Evolutionary conservation across 495 filamentous ascomycete species (phyloP), one percentile per base, ranked within the genome.

Genomic region (Aspergillus ostianus): DNA sequence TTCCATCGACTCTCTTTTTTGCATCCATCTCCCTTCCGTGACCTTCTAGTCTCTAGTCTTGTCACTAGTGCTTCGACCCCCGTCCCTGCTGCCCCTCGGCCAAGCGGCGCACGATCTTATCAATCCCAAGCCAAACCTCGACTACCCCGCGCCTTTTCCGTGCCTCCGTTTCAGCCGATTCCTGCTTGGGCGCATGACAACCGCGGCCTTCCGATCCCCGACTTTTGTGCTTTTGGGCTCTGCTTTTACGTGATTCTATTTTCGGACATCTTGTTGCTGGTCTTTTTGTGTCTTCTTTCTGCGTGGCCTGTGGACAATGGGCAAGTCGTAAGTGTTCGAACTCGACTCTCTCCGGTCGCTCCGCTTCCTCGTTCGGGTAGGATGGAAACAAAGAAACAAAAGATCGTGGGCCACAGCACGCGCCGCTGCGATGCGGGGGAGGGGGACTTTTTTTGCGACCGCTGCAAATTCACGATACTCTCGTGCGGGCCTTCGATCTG

Each of bases 251-350:
- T 41, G 36, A 41, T 41, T 41, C 36, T 15, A 8, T 8, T 10
- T 17, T 2, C 10, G 12, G 13, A 5, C 0, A 41, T 15, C 1
- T 2, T 15, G 36, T 10, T 54, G 41, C 47, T 21, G 53, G 26
- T 57, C 20, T 21, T 55, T 20, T 56, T 19, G 51, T 2, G 13
- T 55, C 17, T 46, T 44, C 30, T 20, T 50, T 27, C 44, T 45
- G 36, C 21, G 18, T 20, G 4, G 48, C 49, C 47, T 59, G 41
- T 61, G 67, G 57, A 75, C 56, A 44, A 78, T 78, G 75, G 75
- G 75, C 48, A 78, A 78, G 64, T 78, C 75, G 75, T 78, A 73
- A 76, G 75, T 76, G 9, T 47, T 56, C 45, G 36, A 19, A 4
- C 21, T 29, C 21, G 30, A 32, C 29, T 51, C 56, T 19, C 48